These are phyloP conservation scores for Kwoniella sp. DNA, from an alignment of 768 basidiomycete genomes.

Conservation along the genomic window DNA sequence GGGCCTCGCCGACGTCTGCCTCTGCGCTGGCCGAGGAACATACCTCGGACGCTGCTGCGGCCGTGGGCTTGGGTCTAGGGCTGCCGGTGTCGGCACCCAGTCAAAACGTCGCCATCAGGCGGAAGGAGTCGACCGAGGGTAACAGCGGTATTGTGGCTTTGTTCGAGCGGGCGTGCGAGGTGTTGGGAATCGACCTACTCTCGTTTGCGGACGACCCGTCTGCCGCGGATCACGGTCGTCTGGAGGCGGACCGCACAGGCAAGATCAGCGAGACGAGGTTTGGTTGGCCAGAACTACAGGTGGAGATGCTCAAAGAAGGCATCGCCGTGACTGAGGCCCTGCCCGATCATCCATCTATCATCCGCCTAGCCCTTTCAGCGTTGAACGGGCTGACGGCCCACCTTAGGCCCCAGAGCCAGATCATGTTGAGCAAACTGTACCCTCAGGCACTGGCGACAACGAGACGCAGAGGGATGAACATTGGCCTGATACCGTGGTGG, in stretches of 20 bases:
- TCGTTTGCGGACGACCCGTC: slow-evolving; percentile 3
- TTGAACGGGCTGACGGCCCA: slow-evolving; percentile 67
- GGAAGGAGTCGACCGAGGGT: slow-evolving; percentile 70
- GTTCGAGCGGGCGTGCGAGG: slow-evolving; percentile 67
- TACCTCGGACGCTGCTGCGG: slow-evolving; percentile 4
- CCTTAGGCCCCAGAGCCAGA: slow-evolving; percentile 72
- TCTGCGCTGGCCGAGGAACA: neutral
- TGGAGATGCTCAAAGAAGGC: slow-evolving; percentile 88
- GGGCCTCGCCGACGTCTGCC: neutral
- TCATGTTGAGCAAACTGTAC: slow-evolving; percentile 68
- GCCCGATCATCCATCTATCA: slow-evolving; percentile 79
- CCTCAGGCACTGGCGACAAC: slow-evolving; percentile 68
- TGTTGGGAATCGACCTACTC: slow-evolving; percentile 74
- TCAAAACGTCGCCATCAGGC: slow-evolving; percentile 60
- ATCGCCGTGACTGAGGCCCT: slow-evolving; percentile 85
- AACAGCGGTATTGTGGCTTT: slow-evolving; percentile 75
- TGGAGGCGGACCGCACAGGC: neutral
- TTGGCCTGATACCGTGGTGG: slow-evolving; percentile 67
- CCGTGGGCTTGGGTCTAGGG: slow-evolving; percentile 30
- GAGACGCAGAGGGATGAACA: slow-evolving; percentile 67
- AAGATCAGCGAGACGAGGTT: slow-evolving; percentile 53
- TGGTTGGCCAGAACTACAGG: slow-evolving; percentile 93
- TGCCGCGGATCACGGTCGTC: slow-evolving; percentile 15
- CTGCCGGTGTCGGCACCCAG: slow-evolving; percentile 20
- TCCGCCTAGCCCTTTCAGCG: slow-evolving; percentile 83